Base-by-base conservation (phyloP, 2,329 filamentous ascomycete species). In the Trichoderma afroharzianum region DNA sequence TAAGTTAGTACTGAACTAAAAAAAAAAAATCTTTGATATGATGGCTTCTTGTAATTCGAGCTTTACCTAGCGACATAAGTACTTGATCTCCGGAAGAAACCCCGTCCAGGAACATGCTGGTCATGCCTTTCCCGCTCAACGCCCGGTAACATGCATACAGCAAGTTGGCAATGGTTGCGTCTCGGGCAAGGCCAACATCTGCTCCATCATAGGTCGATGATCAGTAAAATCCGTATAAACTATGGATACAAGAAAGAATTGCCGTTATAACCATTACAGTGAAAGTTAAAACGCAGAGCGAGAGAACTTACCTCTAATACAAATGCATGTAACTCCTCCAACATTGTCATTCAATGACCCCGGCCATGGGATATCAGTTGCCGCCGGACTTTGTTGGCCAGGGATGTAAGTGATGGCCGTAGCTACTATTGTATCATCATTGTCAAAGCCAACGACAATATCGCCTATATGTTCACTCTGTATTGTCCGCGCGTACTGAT, bases 261-360 rank as follows among this genome's bases (percentile, higher is more conserved):
- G 21, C 47, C n/a, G 5, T 21, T 11, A 7, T 5, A 21, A 4
- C 43, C n/a, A 50, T 53, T 53, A 24, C 21, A 53, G 21, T 53
- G 3, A 53, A 53, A 53, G 21, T 3, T 7, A 21, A 6, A 2
- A 59, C n/a, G 57, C 7, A 21, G 3, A 15, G 8, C 2, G 18
- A 18, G 14, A 24, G 24, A 26, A 82, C 85, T 72, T 77, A 88
- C 88, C 85, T 76, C 82, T 80, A 73, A 90, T 85, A 78, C 86
- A 90, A 67, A 90, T 86, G 77, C 88, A 90, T n/a, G 87, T 85
- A 43, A 88, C 84, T 30, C 88, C 88, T 59, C 88, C 88, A 55
- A 88, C 84, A 72, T 86, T 82, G 57, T 79, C 77, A 12, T 84
- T 85, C 70, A 89, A 84, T 2, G 79, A 82, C 55, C 80, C 79